Base-by-base conservation (phyloP, 441 rosid species). In the Pelargonium fulgidum region DNA sequence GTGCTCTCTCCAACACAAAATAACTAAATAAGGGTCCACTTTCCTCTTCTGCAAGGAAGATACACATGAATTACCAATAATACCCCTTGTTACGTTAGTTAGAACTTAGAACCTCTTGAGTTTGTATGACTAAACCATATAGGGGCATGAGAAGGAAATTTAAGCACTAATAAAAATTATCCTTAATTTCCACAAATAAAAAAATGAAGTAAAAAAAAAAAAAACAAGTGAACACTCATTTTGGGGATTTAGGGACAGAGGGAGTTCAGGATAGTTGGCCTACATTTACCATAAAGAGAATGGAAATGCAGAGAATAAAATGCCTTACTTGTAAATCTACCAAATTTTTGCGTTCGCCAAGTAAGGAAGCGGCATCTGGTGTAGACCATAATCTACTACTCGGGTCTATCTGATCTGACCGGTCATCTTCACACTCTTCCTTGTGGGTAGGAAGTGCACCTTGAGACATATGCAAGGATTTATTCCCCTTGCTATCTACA, bases 351-450 rank as follows among this genome's bases (percentile, higher is more conserved):
- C 67, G 70, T 48, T 68, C 75, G 45, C 77, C 81, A 9, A 42
- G 73, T 22, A 64, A 44, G 42, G 66, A 22, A 75, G 52, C 66
- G 8, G 71, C 79, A 75, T 75, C 72, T 62, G 50, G 65, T 52
- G 65, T 79, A 47, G 73, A 48, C 68, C 70, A 73, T 68, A 75
- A 73, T 47, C 65, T 69, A 69, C 75, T 69, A 41, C 59, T 72
- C 66, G 4, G 70, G 67, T 68, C 79, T n/a, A 70, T 67, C 62
- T 64, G 56, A 71, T 66, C 79, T n/a, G 83, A 76, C 76, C 20
- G 58, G 42, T 82, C 85, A 76, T 83, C 84, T 81, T 86, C 86
- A 39, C 78, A 68, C 75, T 82, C 88, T 83, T 86, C 88, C 77
- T 81, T 81, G 68, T 86, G 90, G 0, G 83, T 83, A 72, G 90